Percentiles rank a stretch among this genome's conserved stretches.
Evolutionary conservation across 345 rosid species (phyloP).

Genomic region (Eutrema yunnanense): DNA sequence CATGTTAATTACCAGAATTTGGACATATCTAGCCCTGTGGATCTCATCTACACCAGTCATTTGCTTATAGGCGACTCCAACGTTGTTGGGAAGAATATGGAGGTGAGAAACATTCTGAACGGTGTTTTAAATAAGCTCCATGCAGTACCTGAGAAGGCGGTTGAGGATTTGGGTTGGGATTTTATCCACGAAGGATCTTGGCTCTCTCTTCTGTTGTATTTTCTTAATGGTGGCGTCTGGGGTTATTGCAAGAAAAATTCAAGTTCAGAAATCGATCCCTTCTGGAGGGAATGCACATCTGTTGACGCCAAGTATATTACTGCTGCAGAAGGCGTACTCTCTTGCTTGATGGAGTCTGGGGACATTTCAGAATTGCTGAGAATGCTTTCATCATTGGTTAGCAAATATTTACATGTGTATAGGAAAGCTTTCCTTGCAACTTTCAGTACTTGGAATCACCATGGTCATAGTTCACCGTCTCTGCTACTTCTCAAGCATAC

Average conservation of each 20-base stretch:
- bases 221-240: constrained; percentile 55
- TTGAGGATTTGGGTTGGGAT: constrained; percentile 74
- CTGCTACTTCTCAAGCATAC: constrained; percentile 77
- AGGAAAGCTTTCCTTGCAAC: constrained; percentile 73
- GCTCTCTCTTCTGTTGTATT: constrained; percentile 66
- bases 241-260: constrained; percentile 42
- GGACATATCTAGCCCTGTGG: constrained; percentile 42
- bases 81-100: constrained; percentile 35
- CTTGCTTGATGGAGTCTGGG: constrained; percentile 48
- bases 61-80: constrained; percentile 40
- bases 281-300: constrained; percentile 44
- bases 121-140: constrained; percentile 44
- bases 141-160: constrained; percentile 35
- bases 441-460: constrained; percentile 37
- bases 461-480: constrained; percentile 40
- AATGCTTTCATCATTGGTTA: constrained; percentile 57
- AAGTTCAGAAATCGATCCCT: constrained; percentile 40
- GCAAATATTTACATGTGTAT: constrained; percentile 45
- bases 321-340: constrained; percentile 53
- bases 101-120: constrained; percentile 40
- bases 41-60: constrained; percentile 56
- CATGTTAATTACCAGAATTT: constrained; percentile 35
- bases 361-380: constrained; percentile 43
- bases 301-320: constrained; percentile 39
- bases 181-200: constrained; percentile 72